Base-by-base conservation (phyloP, 2,329 filamentous ascomycete genomes). In the Colletotrichum gloeosporioides region DNA sequence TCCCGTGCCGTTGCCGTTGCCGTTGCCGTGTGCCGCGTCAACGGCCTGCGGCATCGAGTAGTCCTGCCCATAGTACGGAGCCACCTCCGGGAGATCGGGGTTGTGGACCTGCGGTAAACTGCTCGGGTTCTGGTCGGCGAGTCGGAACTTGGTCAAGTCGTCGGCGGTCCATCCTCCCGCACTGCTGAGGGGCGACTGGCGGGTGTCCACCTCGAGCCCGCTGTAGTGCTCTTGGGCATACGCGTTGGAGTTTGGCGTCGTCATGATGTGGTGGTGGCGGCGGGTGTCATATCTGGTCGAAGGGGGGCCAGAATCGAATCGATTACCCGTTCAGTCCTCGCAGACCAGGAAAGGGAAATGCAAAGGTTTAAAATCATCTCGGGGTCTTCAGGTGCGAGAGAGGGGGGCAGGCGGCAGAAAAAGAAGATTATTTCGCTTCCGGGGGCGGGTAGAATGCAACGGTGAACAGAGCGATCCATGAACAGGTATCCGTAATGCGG, bases 191-290 rank as follows among this genome's bases (percentile, higher is more conserved):
- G 25, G 59, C 29, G 71, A 34, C 31, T 57, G 15, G 22, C 75
- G 73, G 5, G 59, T 69, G 16, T 77, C 75, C 16, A 75, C 71
- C 71, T 75, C 75, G 27, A 70, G 66, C 25, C 72, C 71, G 36
- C 62, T 32, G 53, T 75, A 77, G 31, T 77, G 55, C 66, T 74
- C 65, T 13, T 67, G 39, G 12, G 34, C 25, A n/a, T 59, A 34
- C 34, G 59, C 49, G 36, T 75, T 66, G 22, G 49, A 34, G 15
- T 69, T 77, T 12, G 61, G 32, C 8, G 71, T 63, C n/a, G 71
- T 61, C 75, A 77, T 77, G 18, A 34, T 67, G 66, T 31, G 55
- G 12, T 59, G 44, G 66, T 25, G 44, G 66, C 66, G 12, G 49
- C 55, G 71, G 39, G 9, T n/a, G 39, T 73, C 70, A 73, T 73